Evolutionary conservation across 495 filamentous ascomycete genomes (phyloP), one percentile per base, ranked within the genome.

Genomic region (Letharia columbiana): DNA sequence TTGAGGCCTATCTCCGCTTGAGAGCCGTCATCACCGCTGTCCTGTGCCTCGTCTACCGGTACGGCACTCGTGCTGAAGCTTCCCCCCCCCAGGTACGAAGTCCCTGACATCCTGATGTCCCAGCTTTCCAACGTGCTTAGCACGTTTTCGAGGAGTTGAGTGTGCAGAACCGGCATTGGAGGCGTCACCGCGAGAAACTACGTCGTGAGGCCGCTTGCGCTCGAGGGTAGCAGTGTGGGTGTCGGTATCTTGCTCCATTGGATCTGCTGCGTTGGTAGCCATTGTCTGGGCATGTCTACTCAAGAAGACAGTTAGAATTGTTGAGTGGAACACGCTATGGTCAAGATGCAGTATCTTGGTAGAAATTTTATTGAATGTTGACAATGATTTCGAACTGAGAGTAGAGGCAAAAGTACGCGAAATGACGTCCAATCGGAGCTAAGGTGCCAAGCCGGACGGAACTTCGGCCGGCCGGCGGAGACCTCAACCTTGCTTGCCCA

Each of bases 71-170:
- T 42, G 60, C 65, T 66, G 56, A 67, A 67, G 33, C 37, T 66
- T 41, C 57, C 59, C 44, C 63, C 63, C 67, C 15, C 20, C 31
- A 17, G 67, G 59, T 23, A 68, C 63, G 18, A 62, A 68, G 39
- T 68, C 50, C 13, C 52, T 54, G 44, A 64, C 57, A 45, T 64
- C 54, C 31, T 62, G 67, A 57, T 52, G 37, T 1, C 42, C 59
- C 20, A 57, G 17, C 23, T 64, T 63, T n/a, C 50, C 60, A 17
- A 28, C 9, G 20, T 35, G 37, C 31, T 52, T 64, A 33, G 37
- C 49, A 18, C 65, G 64, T 65, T 67, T 69, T 45, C 68, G 45
- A 20, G 68, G 68, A 56, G 65, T 67, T 28, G 64, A 60, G 3
- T 56, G 20, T 37, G 42, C 56, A 28, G 65, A 67, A 31, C 52